Conservation (phyloP, 371 early-diverging fungal species). For the Mortierella sp. region DNA sequence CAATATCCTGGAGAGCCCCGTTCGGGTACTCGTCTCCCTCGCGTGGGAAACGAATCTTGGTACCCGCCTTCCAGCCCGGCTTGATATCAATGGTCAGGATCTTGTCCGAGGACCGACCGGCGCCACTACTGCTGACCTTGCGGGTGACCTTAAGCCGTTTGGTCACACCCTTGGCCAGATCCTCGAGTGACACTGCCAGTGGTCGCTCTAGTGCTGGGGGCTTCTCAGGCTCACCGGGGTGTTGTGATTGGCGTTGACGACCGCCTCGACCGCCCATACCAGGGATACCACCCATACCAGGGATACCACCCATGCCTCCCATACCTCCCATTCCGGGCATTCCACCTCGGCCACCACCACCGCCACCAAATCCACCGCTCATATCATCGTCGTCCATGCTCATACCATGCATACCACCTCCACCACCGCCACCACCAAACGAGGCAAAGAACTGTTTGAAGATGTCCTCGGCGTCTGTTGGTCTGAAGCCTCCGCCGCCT, state of each 20-base stretch:
- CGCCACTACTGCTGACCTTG: constrained; percentile 68
- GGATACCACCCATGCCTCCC: constrained; percentile 28
- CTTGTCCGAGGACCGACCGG: constrained; percentile 77
- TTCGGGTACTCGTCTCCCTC: constrained; percentile 94
- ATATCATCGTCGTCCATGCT: constrained; percentile 55
- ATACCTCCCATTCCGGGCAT: constrained; percentile 41
- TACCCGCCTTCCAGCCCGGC: constrained; percentile 99
- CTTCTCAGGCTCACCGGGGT: constrained; percentile 53
- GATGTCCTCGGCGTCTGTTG: constrained; percentile 94
- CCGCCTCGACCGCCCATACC: constrained; percentile 24
- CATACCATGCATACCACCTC: constrained; percentile 20
- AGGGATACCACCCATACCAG: constrained; percentile 57
- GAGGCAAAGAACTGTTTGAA: constrained; percentile 88
- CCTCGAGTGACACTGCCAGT: constrained; percentile 91
- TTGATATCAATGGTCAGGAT: constrained; percentile 90
- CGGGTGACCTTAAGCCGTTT: constrained; percentile 96
- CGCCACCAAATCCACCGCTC: constrained; percentile 60
- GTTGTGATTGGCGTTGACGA: neutral
- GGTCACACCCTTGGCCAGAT: constrained; percentile 91
- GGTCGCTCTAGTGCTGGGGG: constrained; percentile 75
- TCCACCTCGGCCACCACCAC: constrained; percentile 58
- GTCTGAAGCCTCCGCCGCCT: constrained; percentile 77
- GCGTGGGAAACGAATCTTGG: constrained; percentile 93
- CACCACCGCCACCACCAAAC: constrained; percentile 72
- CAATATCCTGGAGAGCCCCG: constrained; percentile 90